Evolutionary conservation across 2,329 filamentous ascomycete genomes (phyloP).

Genomic region (Camillea tinctor): DNA sequence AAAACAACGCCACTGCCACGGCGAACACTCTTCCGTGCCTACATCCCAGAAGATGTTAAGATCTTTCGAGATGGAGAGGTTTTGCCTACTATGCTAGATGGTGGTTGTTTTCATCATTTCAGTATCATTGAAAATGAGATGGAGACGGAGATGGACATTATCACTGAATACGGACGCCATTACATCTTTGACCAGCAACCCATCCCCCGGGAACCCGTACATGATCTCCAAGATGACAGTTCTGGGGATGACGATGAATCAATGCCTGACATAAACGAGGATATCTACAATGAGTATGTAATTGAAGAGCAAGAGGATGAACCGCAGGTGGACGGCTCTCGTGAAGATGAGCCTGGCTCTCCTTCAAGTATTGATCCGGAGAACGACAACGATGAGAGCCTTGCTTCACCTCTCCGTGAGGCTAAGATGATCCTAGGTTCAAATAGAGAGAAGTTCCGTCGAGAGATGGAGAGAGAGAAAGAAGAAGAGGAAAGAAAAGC

Average conservation of each 20-base stretch:
- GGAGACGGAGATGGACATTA: not conserved
- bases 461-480: not conserved
- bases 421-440: not conserved
- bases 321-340: too few relatives aligned
- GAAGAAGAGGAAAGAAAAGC: not conserved
- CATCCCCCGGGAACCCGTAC: not conserved
- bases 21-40: not conserved
- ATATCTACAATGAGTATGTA: not conserved
- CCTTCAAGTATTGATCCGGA: too few relatives aligned
- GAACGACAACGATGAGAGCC: too few relatives aligned
- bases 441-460: not conserved
- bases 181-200: not conserved
- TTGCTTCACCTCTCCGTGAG: not conserved
- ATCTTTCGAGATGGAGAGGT: not conserved
- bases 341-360: too few relatives aligned
- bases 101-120: not conserved
- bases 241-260: not conserved
- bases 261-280: not conserved
- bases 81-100: not conserved
- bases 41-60: not conserved
- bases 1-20: not conserved
- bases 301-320: too few relatives aligned
- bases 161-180: not conserved
- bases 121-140: not conserved
- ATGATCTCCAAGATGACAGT: not conserved